Evolutionary conservation across 2,329 filamentous ascomycete genomes (phyloP).

Genomic region (Colletotrichum zoysiae): DNA sequence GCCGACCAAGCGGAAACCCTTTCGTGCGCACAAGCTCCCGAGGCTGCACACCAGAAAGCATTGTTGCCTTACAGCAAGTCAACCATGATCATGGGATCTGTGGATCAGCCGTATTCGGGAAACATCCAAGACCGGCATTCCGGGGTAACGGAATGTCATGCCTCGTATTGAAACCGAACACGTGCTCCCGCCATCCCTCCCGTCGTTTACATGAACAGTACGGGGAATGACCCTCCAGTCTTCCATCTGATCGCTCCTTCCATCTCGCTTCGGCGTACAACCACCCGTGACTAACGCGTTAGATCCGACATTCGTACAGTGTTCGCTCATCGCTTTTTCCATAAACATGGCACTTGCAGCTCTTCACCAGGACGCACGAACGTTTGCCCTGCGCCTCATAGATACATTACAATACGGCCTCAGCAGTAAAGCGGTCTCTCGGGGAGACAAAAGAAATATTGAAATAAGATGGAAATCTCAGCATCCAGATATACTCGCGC

Average conservation of each 20-base stretch:
- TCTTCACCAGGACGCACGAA: background rate
- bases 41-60: slow-evolving; percentile 15
- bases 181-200: slow-evolving; percentile 10
- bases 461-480: background rate
- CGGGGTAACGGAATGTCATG: slow-evolving; percentile 15
- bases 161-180: slow-evolving; percentile 35
- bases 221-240: slow-evolving; percentile 9
- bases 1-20: slow-evolving; percentile 8
- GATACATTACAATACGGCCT: slow-evolving; percentile 8
- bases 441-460: background rate
- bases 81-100: slow-evolving; percentile 9
- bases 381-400: background rate
- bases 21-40: slow-evolving; percentile 11
- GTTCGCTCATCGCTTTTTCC: slow-evolving; percentile 2
- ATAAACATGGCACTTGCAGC: background rate
- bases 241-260: slow-evolving; percentile 27
- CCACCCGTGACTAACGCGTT: background rate
- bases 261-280: slow-evolving; percentile 6
- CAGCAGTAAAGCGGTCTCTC: background rate
- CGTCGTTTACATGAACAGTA: slow-evolving; percentile 5
- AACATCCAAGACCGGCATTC: slow-evolving; percentile 2
- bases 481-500: background rate
- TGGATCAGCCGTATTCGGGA: slow-evolving; percentile 33
- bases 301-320: slow-evolving; percentile 15
- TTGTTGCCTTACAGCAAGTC: slow-evolving; percentile 10